Evolutionary conservation across 208 protist species (phyloP), one percentile per base, ranked within the genome.

Genomic region (Novymonas esmeraldas): DNA sequence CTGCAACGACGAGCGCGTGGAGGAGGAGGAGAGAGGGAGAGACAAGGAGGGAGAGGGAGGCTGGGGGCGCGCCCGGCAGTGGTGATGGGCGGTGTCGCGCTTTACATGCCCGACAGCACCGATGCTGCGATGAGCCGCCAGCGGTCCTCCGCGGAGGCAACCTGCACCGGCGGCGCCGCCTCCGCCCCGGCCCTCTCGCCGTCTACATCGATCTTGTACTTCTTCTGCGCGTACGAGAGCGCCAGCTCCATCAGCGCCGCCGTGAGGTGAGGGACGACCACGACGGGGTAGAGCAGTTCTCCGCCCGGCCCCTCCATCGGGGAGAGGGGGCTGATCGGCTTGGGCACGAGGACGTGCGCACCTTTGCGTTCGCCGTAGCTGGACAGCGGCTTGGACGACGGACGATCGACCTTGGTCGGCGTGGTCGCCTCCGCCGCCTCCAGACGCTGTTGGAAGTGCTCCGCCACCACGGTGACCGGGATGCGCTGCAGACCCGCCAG

Each of bases 191-290:
- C 54, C 64, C 83, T 90, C 54, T 95, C 89, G 6, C 77, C 63
- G 29, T 92, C 84, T 2, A 67, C 64, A 54, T 95, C 90, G 14
- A 80, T 59, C 29, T 76, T 73, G 50, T 90, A 92, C 70, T 95
- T 95, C 58, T 67, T 63, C 46, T 89, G 79, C 84, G 89, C 90
- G 64, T 85, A 87, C 41, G 56, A 42, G 1, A 92, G 57, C 33
- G 78, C 82, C 10, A 76, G 29, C 34, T 87, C 79, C 33, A 95
- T 59, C 42, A 89, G 54, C 5, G 76, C 70, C 0, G 59, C 54
- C 2, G 60, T 46, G 16, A 89, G 64, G 46, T 89, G 77, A 2
- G 84, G 69, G 34, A 93, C 33, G 24, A 62, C 64, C 58, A 95
- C 70, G 3, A 85, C 66, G 0, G 85, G 81, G 55, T 90, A 91